Percentiles rank a stretch among this genome's conserved stretches.
Conservation (phyloP, 306 rosid species). For the Castanea mollissima region DNA sequence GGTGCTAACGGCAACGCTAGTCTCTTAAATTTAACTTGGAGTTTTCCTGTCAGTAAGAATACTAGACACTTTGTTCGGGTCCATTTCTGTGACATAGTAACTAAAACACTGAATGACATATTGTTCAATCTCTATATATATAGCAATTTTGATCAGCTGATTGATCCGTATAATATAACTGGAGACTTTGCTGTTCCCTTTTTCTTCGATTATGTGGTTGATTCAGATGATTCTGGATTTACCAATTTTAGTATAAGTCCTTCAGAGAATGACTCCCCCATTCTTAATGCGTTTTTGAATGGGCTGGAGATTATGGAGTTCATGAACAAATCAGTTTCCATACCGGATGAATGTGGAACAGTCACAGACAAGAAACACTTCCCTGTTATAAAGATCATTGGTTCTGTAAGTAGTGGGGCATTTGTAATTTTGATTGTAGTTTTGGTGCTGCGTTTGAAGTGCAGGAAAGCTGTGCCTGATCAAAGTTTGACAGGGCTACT, state of each 20-base stretch:
- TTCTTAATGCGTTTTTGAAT: constrained; percentile 21
- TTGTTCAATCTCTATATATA: background rate
- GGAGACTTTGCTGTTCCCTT: background rate
- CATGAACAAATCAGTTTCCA: background rate
- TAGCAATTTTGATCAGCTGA: fast-evolving
- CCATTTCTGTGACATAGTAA: constrained; percentile 37
- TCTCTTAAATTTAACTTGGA: constrained; percentile 28
- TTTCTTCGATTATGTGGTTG: constrained; percentile 36
- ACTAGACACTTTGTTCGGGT: constrained; percentile 25
- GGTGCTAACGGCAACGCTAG: fast-evolving
- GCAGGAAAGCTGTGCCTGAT: constrained; percentile 10
- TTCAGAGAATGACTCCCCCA: fast-evolving
- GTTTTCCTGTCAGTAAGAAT: constrained; percentile 29
- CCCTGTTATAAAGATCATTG: constrained; percentile 10
- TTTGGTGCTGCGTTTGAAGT: constrained; percentile 15
- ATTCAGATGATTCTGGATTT: constrained; percentile 20
- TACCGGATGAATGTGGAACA: background rate
- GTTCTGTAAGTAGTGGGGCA: constrained; percentile 25
- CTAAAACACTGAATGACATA: fast-evolving
- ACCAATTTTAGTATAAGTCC: constrained; percentile 7
- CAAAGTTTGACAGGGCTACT: constrained; percentile 21
- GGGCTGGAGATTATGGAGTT: constrained; percentile 48
- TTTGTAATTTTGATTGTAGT: constrained; percentile 6
- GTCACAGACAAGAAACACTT: background rate
- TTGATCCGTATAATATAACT: background rate